Evolutionary conservation across 73 alveolate genomes (phyloP).

Genomic region (Paramecium primaurelia): DNA sequence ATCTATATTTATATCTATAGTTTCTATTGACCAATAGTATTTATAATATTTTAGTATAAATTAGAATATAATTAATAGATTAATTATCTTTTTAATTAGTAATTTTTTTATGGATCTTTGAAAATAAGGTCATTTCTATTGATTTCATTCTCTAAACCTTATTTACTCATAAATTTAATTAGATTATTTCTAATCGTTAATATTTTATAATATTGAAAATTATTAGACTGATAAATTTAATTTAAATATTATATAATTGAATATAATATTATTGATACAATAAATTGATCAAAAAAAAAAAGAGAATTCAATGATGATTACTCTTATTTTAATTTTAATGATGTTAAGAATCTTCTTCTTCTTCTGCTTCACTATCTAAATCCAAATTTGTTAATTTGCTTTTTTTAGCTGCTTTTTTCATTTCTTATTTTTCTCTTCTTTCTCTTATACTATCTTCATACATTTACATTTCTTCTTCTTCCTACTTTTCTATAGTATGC

Average conservation of each 20-base stretch:
- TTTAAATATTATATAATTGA: too few relatives aligned
- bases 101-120: too few relatives aligned
- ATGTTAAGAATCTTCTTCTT: neutral
- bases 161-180: too few relatives aligned
- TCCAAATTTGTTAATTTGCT: neutral
- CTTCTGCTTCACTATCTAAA: neutral
- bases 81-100: too few relatives aligned
- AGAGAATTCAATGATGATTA: neutral
- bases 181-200: too few relatives aligned
- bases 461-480: neutral
- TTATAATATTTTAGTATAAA: too few relatives aligned
- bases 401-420: neutral
- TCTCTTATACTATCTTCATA: slow-evolving; percentile 29
- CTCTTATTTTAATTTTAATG: neutral
- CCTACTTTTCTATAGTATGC: neutral
- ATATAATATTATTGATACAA: neutral
- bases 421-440: neutral
- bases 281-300: neutral
- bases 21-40: too few relatives aligned
- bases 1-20: too few relatives aligned
- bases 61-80: too few relatives aligned
- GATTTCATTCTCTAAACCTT: too few relatives aligned
- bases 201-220: too few relatives aligned
- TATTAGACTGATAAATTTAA: neutral
- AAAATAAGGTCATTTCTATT: too few relatives aligned